These are phyloP conservation scores for Thermomucor indicae-seudaticae DNA, from an alignment of 371 early-diverging fungal species.

Conservation along the genomic window DNA sequence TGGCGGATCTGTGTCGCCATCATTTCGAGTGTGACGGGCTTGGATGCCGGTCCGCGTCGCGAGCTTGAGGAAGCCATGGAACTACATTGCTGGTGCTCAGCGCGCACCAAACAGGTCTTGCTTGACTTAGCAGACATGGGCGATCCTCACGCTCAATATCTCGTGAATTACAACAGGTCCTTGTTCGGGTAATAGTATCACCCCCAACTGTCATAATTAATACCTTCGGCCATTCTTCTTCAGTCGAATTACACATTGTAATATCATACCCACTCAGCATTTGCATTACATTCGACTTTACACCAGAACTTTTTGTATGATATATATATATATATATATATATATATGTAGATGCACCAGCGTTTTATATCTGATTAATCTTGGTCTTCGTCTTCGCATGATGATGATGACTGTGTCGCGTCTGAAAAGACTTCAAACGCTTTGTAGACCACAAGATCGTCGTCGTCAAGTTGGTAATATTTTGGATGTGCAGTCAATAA, in stretches of 20 bases:
- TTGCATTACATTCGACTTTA: too few relatives aligned
- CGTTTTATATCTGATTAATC: background rate
- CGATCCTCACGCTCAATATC: constrained; percentile 23
- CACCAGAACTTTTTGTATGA: too few relatives aligned
- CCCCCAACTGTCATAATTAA: constrained; percentile 76
- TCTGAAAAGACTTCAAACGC: constrained; percentile 2
- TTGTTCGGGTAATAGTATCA: constrained; percentile 10
- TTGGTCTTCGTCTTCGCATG: background rate
- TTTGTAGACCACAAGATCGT: constrained; percentile 7
- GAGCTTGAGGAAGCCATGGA: constrained; percentile 36
- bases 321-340: constrained; percentile 15
- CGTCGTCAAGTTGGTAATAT: constrained; percentile 8
- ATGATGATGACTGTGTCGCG: background rate
- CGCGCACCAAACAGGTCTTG: constrained; percentile 16
- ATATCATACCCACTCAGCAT: too few relatives aligned
- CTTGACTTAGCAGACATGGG: constrained; percentile 17
- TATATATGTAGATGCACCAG: background rate
- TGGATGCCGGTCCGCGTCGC: constrained; percentile 18
- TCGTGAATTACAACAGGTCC: constrained; percentile 26
- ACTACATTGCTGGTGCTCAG: constrained; percentile 35
- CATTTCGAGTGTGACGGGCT: constrained; percentile 17
- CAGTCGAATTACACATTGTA: too few relatives aligned
- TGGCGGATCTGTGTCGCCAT: constrained; percentile 48
- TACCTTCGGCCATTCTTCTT: too few relatives aligned
- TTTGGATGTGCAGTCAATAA: constrained; percentile 6